Percentiles rank a stretch among this genome's conserved stretches.
phyloP scores from a whole-genome alignment of 306 rosid species.

The Cercis canadensis region DNA sequence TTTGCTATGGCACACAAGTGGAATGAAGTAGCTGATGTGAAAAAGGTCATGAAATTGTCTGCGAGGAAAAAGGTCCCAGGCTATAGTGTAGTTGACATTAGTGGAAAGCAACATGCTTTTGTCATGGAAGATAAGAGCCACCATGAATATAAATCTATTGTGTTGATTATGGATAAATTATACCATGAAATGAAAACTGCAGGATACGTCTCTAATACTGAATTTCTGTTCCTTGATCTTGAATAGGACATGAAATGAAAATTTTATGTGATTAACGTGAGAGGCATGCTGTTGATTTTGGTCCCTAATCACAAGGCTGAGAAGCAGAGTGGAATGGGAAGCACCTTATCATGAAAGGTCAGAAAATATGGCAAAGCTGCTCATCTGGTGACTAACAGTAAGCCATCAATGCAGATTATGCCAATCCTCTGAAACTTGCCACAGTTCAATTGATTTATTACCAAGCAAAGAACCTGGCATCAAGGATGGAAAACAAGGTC shows the following conservation, averaged over 20 bases:
- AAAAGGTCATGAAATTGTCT: constrained; percentile 43
- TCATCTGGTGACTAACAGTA: constrained; percentile 5
- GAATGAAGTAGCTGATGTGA: constrained; percentile 48
- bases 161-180: constrained; percentile 40
- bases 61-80: constrained; percentile 52
- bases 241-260: constrained; percentile 19
- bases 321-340: neutral
- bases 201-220: constrained; percentile 25
- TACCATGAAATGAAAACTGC: constrained; percentile 43
- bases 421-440: neutral
- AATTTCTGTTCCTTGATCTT: constrained; percentile 23
- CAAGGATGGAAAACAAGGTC: neutral
- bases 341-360: neutral
- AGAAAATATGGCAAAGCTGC: neutral
- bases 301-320: neutral
- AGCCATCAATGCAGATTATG: neutral
- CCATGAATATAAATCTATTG: constrained; percentile 32
- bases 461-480: neutral
- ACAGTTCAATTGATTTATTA: neutral
- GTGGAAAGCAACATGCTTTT: constrained; percentile 55
- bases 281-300: constrained; percentile 21
- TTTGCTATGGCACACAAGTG: constrained; percentile 47
- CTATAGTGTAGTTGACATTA: constrained; percentile 52
- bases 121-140: constrained; percentile 55
- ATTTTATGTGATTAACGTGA: constrained; percentile 3